phyloP scores from a whole-genome alignment of 768 basidiomycete genomes.

The Suillus alpinus region DNA sequence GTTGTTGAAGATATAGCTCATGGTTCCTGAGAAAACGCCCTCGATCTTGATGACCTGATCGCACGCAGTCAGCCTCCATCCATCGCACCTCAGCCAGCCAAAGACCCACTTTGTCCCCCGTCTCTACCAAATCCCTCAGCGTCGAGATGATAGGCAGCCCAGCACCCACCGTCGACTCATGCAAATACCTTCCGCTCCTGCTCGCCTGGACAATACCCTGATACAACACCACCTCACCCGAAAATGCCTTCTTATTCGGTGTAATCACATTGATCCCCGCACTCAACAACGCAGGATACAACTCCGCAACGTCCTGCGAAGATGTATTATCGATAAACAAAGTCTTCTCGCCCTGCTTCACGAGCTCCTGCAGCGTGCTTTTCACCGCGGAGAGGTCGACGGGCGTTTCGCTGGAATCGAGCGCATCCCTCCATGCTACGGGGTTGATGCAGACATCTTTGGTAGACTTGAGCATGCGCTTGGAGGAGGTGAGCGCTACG shows the following conservation, averaged over 20 bases:
- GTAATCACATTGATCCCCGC: constrained; percentile 87
- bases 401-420: constrained; percentile 39
- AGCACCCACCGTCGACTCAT: constrained; percentile 94
- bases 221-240: constrained; percentile 67
- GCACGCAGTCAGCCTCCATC: not conserved
- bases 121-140: constrained; percentile 85
- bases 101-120: constrained; percentile 79
- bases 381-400: constrained; percentile 39
- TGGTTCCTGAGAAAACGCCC: constrained; percentile 95
- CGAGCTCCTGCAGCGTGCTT: constrained; percentile 43
- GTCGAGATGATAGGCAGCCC: constrained; percentile 92
- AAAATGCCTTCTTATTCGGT: constrained; percentile 97
- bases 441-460: constrained; percentile 39
- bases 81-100: not conserved
- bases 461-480: constrained; percentile 52
- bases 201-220: constrained; percentile 59
- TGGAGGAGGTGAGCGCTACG: constrained; percentile 69
- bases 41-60: constrained; percentile 82
- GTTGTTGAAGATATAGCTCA: constrained; percentile 99
- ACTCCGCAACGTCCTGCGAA: constrained; percentile 70
- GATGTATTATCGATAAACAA: constrained; percentile 92
- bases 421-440: constrained; percentile 44
- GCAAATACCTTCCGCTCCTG: constrained; percentile 64
- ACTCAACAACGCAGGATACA: constrained; percentile 79
- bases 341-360: constrained; percentile 47